These are phyloP conservation scores for Dothideomycetes sp. DNA, from an alignment of 2,329 filamentous ascomycete genomes.

Conservation along the genomic window DNA sequence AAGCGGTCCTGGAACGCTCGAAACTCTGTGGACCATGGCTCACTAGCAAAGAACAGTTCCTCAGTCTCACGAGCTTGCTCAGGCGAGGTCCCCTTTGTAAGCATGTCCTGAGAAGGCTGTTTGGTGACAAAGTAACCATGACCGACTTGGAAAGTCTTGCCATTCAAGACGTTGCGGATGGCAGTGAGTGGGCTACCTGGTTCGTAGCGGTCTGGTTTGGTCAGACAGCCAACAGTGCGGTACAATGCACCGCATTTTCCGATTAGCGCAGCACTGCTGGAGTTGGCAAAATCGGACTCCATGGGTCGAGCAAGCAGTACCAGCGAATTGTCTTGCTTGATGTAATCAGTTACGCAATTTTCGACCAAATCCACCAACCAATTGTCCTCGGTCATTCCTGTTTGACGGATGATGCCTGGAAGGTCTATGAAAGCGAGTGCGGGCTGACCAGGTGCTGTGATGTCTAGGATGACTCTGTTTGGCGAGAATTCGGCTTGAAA, in stretches of 20 bases:
- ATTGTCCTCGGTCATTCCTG: constrained; percentile 50
- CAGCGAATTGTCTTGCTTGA: constrained; percentile 59
- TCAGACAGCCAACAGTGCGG: constrained; percentile 53
- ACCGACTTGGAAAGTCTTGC: constrained; percentile 52
- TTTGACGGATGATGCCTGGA: constrained; percentile 69
- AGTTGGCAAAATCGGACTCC: constrained; percentile 69
- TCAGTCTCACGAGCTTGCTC: constrained; percentile 41
- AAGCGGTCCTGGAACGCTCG: constrained; percentile 35
- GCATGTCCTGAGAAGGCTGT: constrained; percentile 47
- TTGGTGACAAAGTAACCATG: constrained; percentile 74
- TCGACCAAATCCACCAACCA: constrained; percentile 65
- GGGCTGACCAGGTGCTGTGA: constrained; percentile 61
- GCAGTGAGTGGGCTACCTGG: constrained; percentile 35
- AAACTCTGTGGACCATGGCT: constrained; percentile 40
- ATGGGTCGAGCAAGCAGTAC: constrained; percentile 71
- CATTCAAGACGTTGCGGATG: constrained; percentile 37
- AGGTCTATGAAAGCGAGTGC: constrained; percentile 78
- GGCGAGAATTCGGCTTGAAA: constrained; percentile 64
- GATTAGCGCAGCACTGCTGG: constrained; percentile 49
- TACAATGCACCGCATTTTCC: constrained; percentile 29
- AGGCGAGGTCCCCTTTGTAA: constrained; percentile 37
- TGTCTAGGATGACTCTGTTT: constrained; percentile 69
- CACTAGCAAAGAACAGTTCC: constrained; percentile 38
- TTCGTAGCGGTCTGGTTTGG: constrained; percentile 69
- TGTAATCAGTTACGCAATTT: constrained; percentile 61